Evolutionary conservation across 2,329 filamentous ascomycete species (phyloP).

Genomic region (Ascochyta clinopodiicola): DNA sequence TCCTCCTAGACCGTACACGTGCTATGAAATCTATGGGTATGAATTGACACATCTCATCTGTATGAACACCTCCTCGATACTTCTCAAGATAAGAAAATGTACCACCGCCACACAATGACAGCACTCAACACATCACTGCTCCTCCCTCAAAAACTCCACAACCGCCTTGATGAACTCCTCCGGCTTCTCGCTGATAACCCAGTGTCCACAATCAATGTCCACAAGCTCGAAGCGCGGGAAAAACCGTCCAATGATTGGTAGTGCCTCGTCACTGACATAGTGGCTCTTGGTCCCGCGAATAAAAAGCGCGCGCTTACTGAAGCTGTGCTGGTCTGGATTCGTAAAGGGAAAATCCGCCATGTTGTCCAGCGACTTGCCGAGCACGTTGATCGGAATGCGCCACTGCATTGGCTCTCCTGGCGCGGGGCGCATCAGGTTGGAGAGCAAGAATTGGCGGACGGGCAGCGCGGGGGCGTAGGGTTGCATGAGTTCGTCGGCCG

Average conservation of each 20-base stretch:
- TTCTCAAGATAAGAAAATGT: neutral
- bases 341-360: conserved; percentile 91
- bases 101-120: neutral
- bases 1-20: no score
- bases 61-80: neutral
- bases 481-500: conserved; percentile 80
- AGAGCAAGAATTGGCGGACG: conserved; percentile 89
- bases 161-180: conserved; percentile 75
- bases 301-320: conserved; percentile 80
- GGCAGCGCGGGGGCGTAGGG: conserved; percentile 75
- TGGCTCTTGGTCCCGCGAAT: conserved; percentile 77
- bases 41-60: neutral
- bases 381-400: conserved; percentile 75
- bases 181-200: conserved; percentile 88
- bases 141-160: conserved; percentile 66
- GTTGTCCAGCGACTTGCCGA: conserved; percentile 72
- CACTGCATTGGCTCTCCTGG: conserved; percentile 69
- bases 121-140: conserved; percentile 36
- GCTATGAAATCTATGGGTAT: conserved; percentile 17
- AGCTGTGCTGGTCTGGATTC: conserved; percentile 71
- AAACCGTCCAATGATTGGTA: conserved; percentile 81
- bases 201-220: conserved; percentile 82
- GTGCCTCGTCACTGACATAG: conserved; percentile 80
- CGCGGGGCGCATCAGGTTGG: conserved; percentile 72
- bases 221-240: conserved; percentile 78